Percentiles rank a stretch among this genome's conserved stretches.
Conservation (phyloP, 1,284 basidiomycete species). For the Papiliotrema flavescens region DNA sequence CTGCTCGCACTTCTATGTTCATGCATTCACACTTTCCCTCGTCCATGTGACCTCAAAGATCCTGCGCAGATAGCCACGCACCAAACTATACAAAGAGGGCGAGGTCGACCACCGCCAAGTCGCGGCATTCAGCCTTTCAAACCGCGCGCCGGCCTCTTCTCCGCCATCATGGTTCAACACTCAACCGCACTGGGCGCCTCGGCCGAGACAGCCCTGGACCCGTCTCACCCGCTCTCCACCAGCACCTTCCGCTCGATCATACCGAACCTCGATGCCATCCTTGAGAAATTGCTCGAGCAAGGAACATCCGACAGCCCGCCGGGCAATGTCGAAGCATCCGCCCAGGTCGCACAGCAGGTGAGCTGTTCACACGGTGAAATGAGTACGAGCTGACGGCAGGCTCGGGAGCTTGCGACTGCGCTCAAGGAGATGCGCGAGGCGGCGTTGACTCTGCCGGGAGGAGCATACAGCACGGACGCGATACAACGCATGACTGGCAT, state of each 20-base stretch:
- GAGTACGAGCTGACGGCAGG: neutral
- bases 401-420: neutral
- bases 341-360: slow-evolving; percentile 1
- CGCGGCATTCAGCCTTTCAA: too few relatives aligned
- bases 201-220: neutral
- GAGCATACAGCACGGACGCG: neutral
- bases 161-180: neutral
- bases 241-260: slow-evolving; percentile 1
- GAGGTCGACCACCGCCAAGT: too few relatives aligned
- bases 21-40: too few relatives aligned
- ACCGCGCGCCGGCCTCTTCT: too few relatives aligned
- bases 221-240: too few relatives aligned
- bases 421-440: slow-evolving; percentile 4
- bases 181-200: neutral
- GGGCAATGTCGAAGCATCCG: neutral
- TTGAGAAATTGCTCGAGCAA: neutral
- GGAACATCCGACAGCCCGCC: neutral
- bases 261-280: neutral
- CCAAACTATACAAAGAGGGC: too few relatives aligned
- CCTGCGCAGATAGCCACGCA: too few relatives aligned
- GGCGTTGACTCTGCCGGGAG: slow-evolving; percentile 2
- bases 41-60: too few relatives aligned
- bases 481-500: neutral
- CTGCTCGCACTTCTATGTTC: too few relatives aligned
- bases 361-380: neutral